Base-by-base conservation (phyloP, 2,329 filamentous ascomycete genomes). In the Chrysosporium keratinophilum region DNA sequence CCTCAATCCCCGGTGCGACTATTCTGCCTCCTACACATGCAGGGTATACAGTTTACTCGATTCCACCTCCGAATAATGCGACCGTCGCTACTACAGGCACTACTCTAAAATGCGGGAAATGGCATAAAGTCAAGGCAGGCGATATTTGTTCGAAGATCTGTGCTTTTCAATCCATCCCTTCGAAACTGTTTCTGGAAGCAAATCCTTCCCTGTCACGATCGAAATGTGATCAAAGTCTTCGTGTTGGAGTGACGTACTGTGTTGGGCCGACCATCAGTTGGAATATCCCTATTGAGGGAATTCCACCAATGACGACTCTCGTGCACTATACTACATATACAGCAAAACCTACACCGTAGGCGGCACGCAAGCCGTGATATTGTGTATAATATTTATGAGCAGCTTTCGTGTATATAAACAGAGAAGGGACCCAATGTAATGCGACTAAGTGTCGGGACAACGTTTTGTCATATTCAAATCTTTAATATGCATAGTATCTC, bases 81-180 rank as follows among this genome's bases (percentile, higher is more conserved):
- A 59, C 59, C 2, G 49, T 64, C 1, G 60, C 61, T 3, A n/a
- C n/a, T n/a, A 28, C 54, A 12, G 56, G 54, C 3, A 61, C 61
- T 5, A 58, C 59, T 14, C 17, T 50, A n/a, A 28, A 48, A 28
- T 62, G 61, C 39, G 60, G 60, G 9, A 48, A 34, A 34, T 64
- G 59, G 59, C 53, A 63, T 47, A 54, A 37, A 0, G 57, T 46
- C 11, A 39, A 20, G 5, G 56, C 37, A 1, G 54, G 47, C 1
- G 60, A 64, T 12, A 57, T 58, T 9, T 64, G 61, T 54, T 50
- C 55, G 1, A 23, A 28, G 12, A 60, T 64, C 12, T 64, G 60
- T 47, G 43, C 57, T 5, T 49, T 57, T 37, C 47, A 60, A 14
- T 14, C 19, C 1, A 58, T 62, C n/a, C 41, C 56, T 3, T n/a